Evolutionary conservation across 495 filamentous ascomycete genomes (phyloP), one percentile per base, ranked within the genome.

Genomic region (Aspergillus indologenus): DNA sequence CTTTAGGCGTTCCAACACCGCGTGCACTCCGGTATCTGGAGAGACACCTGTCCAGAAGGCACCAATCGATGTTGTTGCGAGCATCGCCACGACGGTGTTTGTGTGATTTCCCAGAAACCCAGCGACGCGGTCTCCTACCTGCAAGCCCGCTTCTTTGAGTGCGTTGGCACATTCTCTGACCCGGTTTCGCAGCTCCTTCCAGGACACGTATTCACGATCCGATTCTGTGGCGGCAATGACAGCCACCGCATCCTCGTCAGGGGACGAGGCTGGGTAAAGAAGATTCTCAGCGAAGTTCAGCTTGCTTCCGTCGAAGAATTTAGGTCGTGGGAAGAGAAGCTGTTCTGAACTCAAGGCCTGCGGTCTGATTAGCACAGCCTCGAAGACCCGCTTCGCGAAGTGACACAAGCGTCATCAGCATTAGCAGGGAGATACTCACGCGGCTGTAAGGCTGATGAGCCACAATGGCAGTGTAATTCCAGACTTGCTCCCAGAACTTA

Each of bases 271-370:
- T 5, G 92, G 91, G 68, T 85, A 96, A 7, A 97, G 82, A 29
- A 97, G 80, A 71, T 97, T 97, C 75, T 96, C 90, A 21, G 92
- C 91, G 70, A 96, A 96, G 67, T 97, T 97, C 56, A 96, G 75
- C 48, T 75, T 84, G 19, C 89, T 84, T 7, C 87, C 88, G 44
- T 83, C 70, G 68, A 96, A 98, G 78, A 96, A 97, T 23, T 80
- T 73, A 1, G 94, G 92, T 43, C 89, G 83, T 14, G 94, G 94
- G 66, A 94, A 97, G 74, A 98, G 87, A 19, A 81, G 71, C 1
- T 85, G 76, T 49, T 81, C 68, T 29, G 82, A 71, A 29, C 86
- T 79, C 15, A 97, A 74, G 22, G 91, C 89, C 90, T 95, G 70
- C 29, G 45, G 20, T 9, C 8, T 20, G 24, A 45, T 57, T 49